Evolutionary conservation across 805 yeast genomes (phyloP).

Genomic region (Lachancea mirantina): DNA sequence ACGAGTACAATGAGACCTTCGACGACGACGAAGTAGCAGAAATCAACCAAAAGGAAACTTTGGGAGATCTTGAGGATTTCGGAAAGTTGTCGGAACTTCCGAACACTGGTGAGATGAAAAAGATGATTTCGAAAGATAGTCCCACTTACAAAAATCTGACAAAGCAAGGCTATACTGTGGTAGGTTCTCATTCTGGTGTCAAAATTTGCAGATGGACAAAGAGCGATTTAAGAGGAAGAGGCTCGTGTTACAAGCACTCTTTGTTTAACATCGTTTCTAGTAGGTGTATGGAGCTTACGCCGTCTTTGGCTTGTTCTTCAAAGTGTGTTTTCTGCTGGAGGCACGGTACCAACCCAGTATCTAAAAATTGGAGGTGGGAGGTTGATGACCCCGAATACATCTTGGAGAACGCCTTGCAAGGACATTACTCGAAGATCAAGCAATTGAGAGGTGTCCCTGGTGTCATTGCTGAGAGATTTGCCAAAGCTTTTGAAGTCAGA

Average conservation of each 20-base stretch:
- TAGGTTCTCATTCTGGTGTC: slow-evolving; percentile 92
- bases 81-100: slow-evolving; percentile 39
- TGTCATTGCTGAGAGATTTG: slow-evolving; percentile 78
- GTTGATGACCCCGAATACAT: slow-evolving; percentile 84
- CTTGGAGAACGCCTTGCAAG: slow-evolving; percentile 75
- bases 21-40: slow-evolving; percentile 42
- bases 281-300: slow-evolving; percentile 93
- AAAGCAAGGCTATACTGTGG: slow-evolving; percentile 88
- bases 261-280: slow-evolving; percentile 87
- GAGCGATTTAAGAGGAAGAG: slow-evolving; percentile 87
- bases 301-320: slow-evolving; percentile 87
- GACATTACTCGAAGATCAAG: slow-evolving; percentile 86
- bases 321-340: slow-evolving; percentile 97
- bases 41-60: slow-evolving; percentile 34
- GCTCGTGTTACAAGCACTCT: slow-evolving; percentile 89
- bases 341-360: slow-evolving; percentile 95
- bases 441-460: slow-evolving; percentile 97
- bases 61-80: slow-evolving; percentile 85
- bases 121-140: slow-evolving; percentile 85
- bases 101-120: slow-evolving; percentile 40
- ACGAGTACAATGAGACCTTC: slow-evolving; percentile 52
- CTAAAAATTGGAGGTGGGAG: slow-evolving; percentile 95
- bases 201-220: slow-evolving; percentile 96
- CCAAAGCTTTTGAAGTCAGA: slow-evolving; percentile 80
- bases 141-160: slow-evolving; percentile 85